Conservation (phyloP, 257 asterid species). For the Ilex asprella region DNA sequence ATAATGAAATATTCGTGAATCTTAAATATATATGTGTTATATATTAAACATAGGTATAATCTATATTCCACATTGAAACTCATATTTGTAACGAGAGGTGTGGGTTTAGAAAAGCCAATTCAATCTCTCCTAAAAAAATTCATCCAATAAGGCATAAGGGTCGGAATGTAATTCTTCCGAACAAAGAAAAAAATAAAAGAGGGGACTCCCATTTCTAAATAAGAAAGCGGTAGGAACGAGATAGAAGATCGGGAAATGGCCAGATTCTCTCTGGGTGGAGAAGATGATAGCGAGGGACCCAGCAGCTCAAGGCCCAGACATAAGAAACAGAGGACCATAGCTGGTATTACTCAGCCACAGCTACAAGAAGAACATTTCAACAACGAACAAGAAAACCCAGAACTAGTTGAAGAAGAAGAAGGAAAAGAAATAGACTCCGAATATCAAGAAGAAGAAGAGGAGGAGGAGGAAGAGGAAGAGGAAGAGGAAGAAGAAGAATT, state of each 20-base stretch:
- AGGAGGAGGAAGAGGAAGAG: slow-evolving; percentile 15
- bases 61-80: no score
- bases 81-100: no score
- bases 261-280: slow-evolving; percentile 43
- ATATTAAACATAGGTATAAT: no score
- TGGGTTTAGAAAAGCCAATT: no score
- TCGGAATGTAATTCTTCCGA: no score
- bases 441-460: slow-evolving; percentile 10
- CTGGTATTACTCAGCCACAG: neutral
- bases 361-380: no score
- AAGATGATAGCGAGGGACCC: slow-evolving; percentile 14
- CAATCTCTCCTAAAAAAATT: no score
- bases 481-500: slow-evolving; percentile 6
- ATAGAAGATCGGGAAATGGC: slow-evolving; percentile 22
- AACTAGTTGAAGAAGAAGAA: slow-evolving; percentile 9
- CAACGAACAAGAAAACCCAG: neutral
- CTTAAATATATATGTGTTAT: no score
- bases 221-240: neutral
- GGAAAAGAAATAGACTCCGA: slow-evolving; percentile 14
- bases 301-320: slow-evolving; percentile 9
- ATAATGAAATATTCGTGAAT: no score
- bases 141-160: no score
- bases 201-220: no score
- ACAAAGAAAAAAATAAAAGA: no score
- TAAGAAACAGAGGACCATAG: slow-evolving; percentile 1